These are phyloP conservation scores for Sclerotinia glacialis DNA, from an alignment of 2,329 filamentous ascomycete genomes.

Conservation along the genomic window DNA sequence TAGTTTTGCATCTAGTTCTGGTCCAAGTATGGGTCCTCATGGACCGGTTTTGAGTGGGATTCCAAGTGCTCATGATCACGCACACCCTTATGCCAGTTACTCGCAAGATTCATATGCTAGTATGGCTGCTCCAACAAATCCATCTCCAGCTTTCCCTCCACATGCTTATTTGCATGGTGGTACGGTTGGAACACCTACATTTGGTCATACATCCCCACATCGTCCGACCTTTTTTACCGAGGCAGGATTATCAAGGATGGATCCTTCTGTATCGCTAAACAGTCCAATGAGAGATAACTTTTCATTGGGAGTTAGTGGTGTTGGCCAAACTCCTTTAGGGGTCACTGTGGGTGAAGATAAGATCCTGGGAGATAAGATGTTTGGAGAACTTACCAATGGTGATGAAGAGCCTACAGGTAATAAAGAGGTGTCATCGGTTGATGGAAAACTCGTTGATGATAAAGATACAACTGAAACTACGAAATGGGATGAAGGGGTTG, in stretches of 20 bases:
- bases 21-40: slow-evolving; percentile 29
- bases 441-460: slow-evolving; percentile 7
- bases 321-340: slow-evolving; percentile 14
- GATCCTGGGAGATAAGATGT: slow-evolving; percentile 33
- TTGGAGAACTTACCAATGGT: slow-evolving; percentile 38
- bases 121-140: slow-evolving; percentile 28
- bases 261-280: slow-evolving; percentile 31
- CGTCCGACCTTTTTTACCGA: slow-evolving; percentile 34
- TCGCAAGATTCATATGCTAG: slow-evolving; percentile 34
- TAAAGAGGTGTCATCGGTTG: not conserved
- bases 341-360: slow-evolving; percentile 25
- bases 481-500: slow-evolving; percentile 30
- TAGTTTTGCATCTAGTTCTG: slow-evolving; percentile 28
- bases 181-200: slow-evolving; percentile 28
- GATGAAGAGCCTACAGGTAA: slow-evolving; percentile 26
- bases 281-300: slow-evolving; percentile 36
- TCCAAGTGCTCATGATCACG: slow-evolving; percentile 32
- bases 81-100: slow-evolving; percentile 34
- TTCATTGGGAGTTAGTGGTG: not conserved
- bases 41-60: slow-evolving; percentile 35
- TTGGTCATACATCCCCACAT: slow-evolving; percentile 27
- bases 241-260: slow-evolving; percentile 34
- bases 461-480: slow-evolving; percentile 25
- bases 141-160: slow-evolving; percentile 37
- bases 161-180: slow-evolving; percentile 36